Evolutionary conservation across 495 filamentous ascomycete species (phyloP).

Genomic region (Echria macrotheca): DNA sequence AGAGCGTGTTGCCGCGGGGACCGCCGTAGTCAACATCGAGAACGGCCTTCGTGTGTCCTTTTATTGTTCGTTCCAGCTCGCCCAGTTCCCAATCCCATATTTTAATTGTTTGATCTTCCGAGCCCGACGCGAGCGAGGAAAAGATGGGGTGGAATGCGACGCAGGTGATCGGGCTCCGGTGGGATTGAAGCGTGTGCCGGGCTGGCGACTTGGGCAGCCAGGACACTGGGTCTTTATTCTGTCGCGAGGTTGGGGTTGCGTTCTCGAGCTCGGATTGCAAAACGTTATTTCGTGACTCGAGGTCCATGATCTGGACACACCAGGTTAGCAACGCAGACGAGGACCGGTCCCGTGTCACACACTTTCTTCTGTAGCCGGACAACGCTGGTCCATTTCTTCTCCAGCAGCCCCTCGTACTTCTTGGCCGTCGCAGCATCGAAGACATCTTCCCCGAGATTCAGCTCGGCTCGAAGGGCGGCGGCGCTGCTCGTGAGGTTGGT

Average conservation of each 20-base stretch:
- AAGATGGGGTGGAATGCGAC: slow-evolving; percentile 95
- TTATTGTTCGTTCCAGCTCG: slow-evolving; percentile 84
- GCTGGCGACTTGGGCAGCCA: slow-evolving; percentile 83
- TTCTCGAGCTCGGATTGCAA: slow-evolving; percentile 81
- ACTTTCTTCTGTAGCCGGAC: slow-evolving; percentile 91
- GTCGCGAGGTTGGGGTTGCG: slow-evolving; percentile 73
- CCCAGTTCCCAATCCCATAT: slow-evolving; percentile 99
- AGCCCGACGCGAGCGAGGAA: slow-evolving; percentile 84
- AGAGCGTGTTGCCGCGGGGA: slow-evolving; percentile 73
- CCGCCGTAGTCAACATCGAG: slow-evolving; percentile 90
- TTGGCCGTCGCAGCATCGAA: slow-evolving; percentile 74
- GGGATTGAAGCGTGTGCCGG: slow-evolving; percentile 77
- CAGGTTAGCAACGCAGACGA: no score
- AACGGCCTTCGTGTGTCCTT: slow-evolving; percentile 88
- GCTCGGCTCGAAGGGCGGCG: slow-evolving; percentile 59
- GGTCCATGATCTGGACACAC: slow-evolving; percentile 93
- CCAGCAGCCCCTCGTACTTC: slow-evolving; percentile 83
- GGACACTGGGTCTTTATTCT: slow-evolving; percentile 75
- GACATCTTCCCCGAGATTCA: slow-evolving; percentile 56
- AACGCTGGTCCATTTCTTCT: slow-evolving; percentile 95
- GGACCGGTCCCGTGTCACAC: background rate
- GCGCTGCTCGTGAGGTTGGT: slow-evolving; percentile 62
- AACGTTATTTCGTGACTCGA: slow-evolving; percentile 64
- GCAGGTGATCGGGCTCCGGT: slow-evolving; percentile 75
- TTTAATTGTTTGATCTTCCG: slow-evolving; percentile 83